phyloP scores from a whole-genome alignment of 805 yeast species.

The Metschnikowia proteae region DNA sequence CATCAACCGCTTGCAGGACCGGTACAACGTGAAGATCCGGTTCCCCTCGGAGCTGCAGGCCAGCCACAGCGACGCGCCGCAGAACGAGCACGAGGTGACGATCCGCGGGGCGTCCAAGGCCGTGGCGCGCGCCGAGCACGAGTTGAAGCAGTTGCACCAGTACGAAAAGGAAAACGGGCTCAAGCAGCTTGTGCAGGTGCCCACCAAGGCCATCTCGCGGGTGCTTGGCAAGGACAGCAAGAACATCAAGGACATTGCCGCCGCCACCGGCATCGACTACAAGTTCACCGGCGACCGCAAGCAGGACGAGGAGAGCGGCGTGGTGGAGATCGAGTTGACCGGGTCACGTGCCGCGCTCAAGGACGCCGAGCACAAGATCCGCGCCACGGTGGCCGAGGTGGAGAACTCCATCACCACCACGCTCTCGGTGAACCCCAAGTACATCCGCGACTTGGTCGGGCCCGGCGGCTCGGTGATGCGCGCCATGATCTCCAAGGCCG shows the following conservation, averaged over 20 bases:
- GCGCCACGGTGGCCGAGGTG: conserved; percentile 58
- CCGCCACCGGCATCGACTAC: conserved; percentile 60
- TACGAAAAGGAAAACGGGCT: conserved; percentile 86
- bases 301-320: conserved; percentile 45
- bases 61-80: conserved; percentile 34
- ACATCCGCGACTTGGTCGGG: conserved; percentile 75
- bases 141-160: conserved; percentile 74
- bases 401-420: conserved; percentile 57
- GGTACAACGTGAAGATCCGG: conserved; percentile 74
- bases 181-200: conserved; percentile 59
- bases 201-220: conserved; percentile 70
- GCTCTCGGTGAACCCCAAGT: conserved; percentile 66
- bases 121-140: conserved; percentile 78
- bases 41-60: conserved; percentile 52
- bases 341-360: conserved; percentile 77
- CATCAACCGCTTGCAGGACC: conserved; percentile 80
- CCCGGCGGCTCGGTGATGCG: conserved; percentile 69
- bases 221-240: conserved; percentile 91
- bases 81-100: conserved; percentile 56
- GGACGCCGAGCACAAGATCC: conserved; percentile 63
- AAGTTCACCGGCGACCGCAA: conserved; percentile 40
- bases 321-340: conserved; percentile 61
- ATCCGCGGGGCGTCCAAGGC: conserved; percentile 90
- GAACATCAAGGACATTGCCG: conserved; percentile 73
- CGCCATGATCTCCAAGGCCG: conserved; percentile 74